Conservation (phyloP, 2,329 filamentous ascomycete species). For the Rutstroemia sp. region DNA sequence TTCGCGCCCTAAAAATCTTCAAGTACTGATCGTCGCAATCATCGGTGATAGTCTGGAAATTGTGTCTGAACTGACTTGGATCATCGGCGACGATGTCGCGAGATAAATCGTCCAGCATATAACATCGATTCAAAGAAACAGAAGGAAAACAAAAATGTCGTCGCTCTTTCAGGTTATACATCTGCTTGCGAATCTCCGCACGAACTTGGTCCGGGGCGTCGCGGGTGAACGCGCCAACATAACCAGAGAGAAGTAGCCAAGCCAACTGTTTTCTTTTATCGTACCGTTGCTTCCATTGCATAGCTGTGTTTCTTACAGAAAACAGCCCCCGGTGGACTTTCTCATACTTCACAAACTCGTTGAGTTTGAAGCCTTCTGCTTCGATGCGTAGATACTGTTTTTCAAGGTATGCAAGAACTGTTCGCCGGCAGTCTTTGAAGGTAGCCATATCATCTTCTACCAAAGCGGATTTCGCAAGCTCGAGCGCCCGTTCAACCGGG, state of each 20-base stretch:
- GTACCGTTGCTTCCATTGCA: no score
- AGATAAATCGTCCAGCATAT: not conserved
- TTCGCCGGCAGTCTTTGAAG: not conserved
- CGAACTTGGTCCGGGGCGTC: no score
- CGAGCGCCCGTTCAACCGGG: not conserved
- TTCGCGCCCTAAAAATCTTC: not conserved
- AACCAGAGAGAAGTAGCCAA: no score
- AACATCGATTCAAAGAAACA: not conserved
- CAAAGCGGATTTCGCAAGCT: not conserved
- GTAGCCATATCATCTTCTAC: not conserved
- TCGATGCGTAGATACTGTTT: not conserved
- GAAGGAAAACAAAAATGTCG: no score
- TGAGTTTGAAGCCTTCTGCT: not conserved
- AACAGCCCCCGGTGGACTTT: not conserved
- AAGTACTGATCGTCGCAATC: slow-evolving; percentile 1
- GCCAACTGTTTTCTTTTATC: no score
- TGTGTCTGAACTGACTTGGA: not conserved
- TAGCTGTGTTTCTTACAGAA: not conserved
- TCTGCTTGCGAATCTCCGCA: no score
- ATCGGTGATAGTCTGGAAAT: not conserved
- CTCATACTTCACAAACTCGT: not conserved
- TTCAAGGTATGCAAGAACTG: not conserved
- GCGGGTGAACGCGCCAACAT: no score
- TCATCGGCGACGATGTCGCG: no score
- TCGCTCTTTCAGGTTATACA: no score